These are phyloP conservation scores for Skeletonema tropicum DNA, from an alignment of 108 stramenopile species.

Conservation along the genomic window DNA sequence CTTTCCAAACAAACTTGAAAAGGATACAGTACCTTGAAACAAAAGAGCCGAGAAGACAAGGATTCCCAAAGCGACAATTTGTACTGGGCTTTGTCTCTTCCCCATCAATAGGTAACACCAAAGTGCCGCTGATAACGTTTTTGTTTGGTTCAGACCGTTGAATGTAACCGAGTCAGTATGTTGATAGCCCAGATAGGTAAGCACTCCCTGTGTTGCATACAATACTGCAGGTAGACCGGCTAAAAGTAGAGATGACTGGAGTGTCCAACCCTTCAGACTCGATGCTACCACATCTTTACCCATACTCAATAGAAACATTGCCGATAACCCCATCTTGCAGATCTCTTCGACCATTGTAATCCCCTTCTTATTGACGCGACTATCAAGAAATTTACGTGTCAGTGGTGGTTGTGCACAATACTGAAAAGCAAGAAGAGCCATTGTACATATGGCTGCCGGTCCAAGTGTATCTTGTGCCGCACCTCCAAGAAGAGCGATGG, in stretches of 20 bases:
- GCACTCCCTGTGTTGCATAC: conserved; percentile 86
- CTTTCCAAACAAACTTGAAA: conserved; percentile 35
- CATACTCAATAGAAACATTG: conserved; percentile 48
- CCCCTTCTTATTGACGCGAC: conserved; percentile 52
- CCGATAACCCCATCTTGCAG: conserved; percentile 63
- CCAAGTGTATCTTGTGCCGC: conserved; percentile 48
- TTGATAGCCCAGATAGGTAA: conserved; percentile 78
- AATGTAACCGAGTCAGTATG: conserved; percentile 86
- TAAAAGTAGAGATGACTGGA: conserved; percentile 51
- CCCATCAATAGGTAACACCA: conserved; percentile 91
- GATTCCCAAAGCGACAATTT: conserved; percentile 78
- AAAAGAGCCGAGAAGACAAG: conserved; percentile 74
- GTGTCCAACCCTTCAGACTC: conserved; percentile 56
- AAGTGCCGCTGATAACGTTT: conserved; percentile 88
- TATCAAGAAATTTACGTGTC: conserved; percentile 65
- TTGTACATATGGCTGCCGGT: conserved; percentile 54
- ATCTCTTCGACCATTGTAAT: conserved; percentile 75
- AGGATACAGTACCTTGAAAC: conserved; percentile 61
- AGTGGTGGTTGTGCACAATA: conserved; percentile 86
- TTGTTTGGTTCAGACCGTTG: conserved; percentile 90
- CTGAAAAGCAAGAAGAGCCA: conserved; percentile 81
- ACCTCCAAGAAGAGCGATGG: conserved; percentile 30
- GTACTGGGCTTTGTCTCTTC: conserved; percentile 68
- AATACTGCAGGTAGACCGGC: conserved; percentile 85
- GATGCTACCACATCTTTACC: conserved; percentile 50